Evolutionary conservation across 83 land plant genomes (phyloP), one percentile per base, ranked within the genome.

Genomic region (Larix sibirica): DNA sequence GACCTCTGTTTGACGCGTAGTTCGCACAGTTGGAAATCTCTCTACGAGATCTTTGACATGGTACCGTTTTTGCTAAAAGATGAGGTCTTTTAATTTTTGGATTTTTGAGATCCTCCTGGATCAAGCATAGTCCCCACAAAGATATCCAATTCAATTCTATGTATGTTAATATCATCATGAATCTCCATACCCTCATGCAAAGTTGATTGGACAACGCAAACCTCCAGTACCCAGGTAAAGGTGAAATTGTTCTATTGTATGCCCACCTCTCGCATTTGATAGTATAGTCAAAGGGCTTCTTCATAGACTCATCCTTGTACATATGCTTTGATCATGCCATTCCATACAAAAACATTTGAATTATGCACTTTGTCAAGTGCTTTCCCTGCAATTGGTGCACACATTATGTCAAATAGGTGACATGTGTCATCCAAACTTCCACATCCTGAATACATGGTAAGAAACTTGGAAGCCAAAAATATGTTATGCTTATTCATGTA

Each of bases 311-410:
- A 75, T 60, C 69, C 64, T 17, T 56, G 58, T 4, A 50, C 65
- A 59, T 42, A 81, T 13, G 81, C 84, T 40, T 71, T 50, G 23
- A 87, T 81, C 36, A 87, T 44, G 4, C 68, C 78, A 79, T 80
- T 87, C 84, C 88, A 87, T 20, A 81, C 68, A 33, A 81, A 64
- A 17, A 47, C 59, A 21, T 84, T 66, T n/a, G 74, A 13, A 13
- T 80, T 38, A 4, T 77, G 64, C 80, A 87, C 64, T 77, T 81
- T 79, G 42, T 84, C 83, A 66, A 87, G 81, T 58, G 81, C 77
- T 26, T 81, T 8, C 4, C 50, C 13, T 8, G 84, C 89, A 56
- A 81, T 26, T 33, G 2, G 36, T 33, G 1, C 36, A 33, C 36
- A 33, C 36, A 33, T 33, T 33, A 1, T 33, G 2, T 33, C 36